These are phyloP conservation scores for Amaranthus cruentus DNA, from an alignment of 148 eudicot species.

Conservation along the genomic window DNA sequence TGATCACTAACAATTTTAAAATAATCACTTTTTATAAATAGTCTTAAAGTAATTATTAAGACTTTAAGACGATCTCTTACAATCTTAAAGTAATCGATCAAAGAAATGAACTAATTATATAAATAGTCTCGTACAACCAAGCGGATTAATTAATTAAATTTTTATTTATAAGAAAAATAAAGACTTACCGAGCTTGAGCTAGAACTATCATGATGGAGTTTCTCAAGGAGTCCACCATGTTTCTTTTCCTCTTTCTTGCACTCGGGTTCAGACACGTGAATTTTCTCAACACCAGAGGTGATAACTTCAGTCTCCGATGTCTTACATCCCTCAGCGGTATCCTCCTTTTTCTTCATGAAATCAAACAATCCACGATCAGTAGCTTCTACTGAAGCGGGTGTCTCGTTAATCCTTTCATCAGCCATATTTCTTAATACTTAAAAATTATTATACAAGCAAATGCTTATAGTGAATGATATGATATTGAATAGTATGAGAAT, in stretches of 20 bases:
- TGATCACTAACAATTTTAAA: no score
- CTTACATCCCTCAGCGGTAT: constrained; percentile 10
- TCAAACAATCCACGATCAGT: constrained; percentile 67
- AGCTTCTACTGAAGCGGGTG: constrained; percentile 28
- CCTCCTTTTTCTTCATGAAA: constrained; percentile 53
- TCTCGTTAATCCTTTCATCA: constrained; percentile 29
- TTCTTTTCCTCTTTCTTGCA: constrained; percentile 31
- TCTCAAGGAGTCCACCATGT: constrained; percentile 32
- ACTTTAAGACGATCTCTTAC: no score
- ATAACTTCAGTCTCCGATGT: constrained; percentile 33
- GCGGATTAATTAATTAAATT: no score
- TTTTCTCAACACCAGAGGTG: constrained; percentile 46
- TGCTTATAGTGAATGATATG: not conserved
- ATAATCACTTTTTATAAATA: no score
- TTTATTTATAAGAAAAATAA: not conserved
- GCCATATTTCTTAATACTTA: constrained; percentile 29
- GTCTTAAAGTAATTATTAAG: no score
- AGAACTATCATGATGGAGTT: constrained; percentile 45
- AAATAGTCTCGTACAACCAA: no score
- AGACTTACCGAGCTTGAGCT: constrained; percentile 67
- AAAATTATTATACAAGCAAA: not conserved
- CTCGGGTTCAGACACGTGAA: constrained; percentile 40
- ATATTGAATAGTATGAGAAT: not conserved
- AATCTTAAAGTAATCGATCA: no score
- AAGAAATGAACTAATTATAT: no score